Base-by-base conservation (phyloP, 2,329 filamentous ascomycete genomes). In the Epichloe glyceriae region DNA sequence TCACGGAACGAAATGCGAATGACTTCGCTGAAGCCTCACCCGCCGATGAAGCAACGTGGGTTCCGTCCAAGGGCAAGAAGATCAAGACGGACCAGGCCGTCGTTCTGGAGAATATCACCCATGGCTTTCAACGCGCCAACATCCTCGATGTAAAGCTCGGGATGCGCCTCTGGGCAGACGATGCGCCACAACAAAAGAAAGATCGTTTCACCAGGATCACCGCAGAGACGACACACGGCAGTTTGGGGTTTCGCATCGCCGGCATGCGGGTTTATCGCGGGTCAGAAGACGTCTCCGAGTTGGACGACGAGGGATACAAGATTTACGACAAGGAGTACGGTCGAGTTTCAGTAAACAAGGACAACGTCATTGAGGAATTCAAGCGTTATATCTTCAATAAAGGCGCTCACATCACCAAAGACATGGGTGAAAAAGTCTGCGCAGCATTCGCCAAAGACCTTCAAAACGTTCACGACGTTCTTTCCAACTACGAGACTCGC, bases 111-210 rank as follows among this genome's bases (percentile, higher is more conserved):
- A 96, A 96, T 64, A 79, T 87, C 6, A 83, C 88, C 0, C 77
- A 79, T 56, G 88, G 88, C 1, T 97, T 90, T 72, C 79, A 78
- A 60, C 78, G 80, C 52, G 88, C 93, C 6, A 97, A 95, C 59
- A 88, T 98, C 7, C 73, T 98, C 52, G 93, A 98, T 63, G 79
- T 95, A 56, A 98, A 98, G 70, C 79, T 98, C 19, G 93, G 93
- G 42, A 77, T 82, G 47, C 79, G 87, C 34, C 71, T 98, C 5
- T 97, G 89, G 85, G 91, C 87, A 14, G 87, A 95, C 53, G 73
- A 82, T 55, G 80, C 80, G 22, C 73, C 77, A 0, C 57, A 65
- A 26, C 72, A 80, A 60, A 84, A 84, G 69, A 76, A 76, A 58
- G 62, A 67, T 37, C 73, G 79, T 33, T 82, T 84, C 59, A 74